A percentile compares a stretch with the other conserved stretches of the same genome.
These are phyloP conservation scores for Sisymbrium altissimum DNA, from an alignment of 345 rosid species.

Conservation along the genomic window DNA sequence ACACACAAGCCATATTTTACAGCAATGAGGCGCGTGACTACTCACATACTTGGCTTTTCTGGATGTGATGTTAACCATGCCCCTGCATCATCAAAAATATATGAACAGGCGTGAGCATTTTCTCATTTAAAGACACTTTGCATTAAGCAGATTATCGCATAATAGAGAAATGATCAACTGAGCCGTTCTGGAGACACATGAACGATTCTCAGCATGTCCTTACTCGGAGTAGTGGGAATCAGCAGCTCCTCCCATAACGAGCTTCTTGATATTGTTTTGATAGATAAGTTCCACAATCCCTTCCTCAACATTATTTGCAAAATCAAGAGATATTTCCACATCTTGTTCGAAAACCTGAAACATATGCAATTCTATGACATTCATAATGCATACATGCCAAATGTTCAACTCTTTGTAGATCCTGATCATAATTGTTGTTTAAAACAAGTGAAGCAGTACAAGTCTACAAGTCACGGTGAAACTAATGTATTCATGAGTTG, in stretches of 20 bases:
- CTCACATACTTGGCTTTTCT: slow-evolving; percentile 52
- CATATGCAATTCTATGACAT: background rate
- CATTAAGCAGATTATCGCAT: background rate
- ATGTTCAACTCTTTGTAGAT: background rate
- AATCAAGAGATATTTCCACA: slow-evolving; percentile 33
- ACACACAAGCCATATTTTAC: slow-evolving; percentile 64
- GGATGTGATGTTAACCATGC: slow-evolving; percentile 48
- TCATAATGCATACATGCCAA: background rate
- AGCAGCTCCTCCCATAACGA: slow-evolving; percentile 71
- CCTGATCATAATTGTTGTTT: background rate
- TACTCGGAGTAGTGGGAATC: slow-evolving; percentile 51
- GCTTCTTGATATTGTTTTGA: slow-evolving; percentile 47
- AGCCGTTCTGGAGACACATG: background rate
- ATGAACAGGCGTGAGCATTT: slow-evolving; percentile 1
- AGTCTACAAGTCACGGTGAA: background rate
- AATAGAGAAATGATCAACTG: background rate
- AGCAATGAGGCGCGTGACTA: slow-evolving; percentile 38
- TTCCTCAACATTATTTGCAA: slow-evolving; percentile 43
- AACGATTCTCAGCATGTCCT: background rate
- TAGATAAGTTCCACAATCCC: slow-evolving; percentile 64
- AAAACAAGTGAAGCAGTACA: background rate
- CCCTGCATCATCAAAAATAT: slow-evolving; percentile 42
- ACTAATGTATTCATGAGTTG: background rate
- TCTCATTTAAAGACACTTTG: background rate
- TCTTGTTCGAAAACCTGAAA: slow-evolving; percentile 47